A percentile compares a stretch with the other conserved stretches of the same genome.
Evolutionary conservation across 345 rosid genomes (phyloP).

Genomic region (Salix dunnii): DNA sequence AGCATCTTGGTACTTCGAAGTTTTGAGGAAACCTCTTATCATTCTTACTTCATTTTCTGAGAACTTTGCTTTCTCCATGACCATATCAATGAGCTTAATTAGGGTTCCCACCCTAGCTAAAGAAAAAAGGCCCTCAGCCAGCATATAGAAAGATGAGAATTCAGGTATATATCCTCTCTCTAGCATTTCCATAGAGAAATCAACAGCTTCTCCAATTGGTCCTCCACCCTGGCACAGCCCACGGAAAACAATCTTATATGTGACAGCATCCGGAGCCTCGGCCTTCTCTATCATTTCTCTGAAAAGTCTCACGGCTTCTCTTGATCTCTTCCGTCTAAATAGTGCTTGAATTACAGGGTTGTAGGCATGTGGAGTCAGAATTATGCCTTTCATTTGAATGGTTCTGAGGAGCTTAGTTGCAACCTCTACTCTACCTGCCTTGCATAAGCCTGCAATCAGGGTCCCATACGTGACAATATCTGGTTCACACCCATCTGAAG

Average conservation of each 20-base stretch:
- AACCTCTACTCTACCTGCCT: conserved; percentile 71
- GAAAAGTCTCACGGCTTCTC: conserved; percentile 72
- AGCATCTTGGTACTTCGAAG: conserved; percentile 68
- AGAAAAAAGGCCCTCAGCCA: conserved; percentile 79
- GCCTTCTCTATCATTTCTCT: conserved; percentile 73
- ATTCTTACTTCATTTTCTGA: conserved; percentile 51
- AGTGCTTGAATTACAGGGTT: conserved; percentile 82
- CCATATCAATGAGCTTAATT: conserved; percentile 49
- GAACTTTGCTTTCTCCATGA: conserved; percentile 68
- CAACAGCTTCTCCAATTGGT: conserved; percentile 64
- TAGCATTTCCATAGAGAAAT: conserved; percentile 64
- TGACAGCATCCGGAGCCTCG: conserved; percentile 53
- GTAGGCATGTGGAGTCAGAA: conserved; percentile 68
- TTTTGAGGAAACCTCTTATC: conserved; percentile 69
- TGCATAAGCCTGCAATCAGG: conserved; percentile 75
- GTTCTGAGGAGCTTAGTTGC: conserved; percentile 70
- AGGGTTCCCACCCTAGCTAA: conserved; percentile 68
- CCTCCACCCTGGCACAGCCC: conserved; percentile 58
- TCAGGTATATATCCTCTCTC: conserved; percentile 70
- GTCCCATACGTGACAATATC: conserved; percentile 85
- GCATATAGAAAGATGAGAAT: conserved; percentile 62
- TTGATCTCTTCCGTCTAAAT: conserved; percentile 52
- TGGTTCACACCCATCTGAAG: conserved; percentile 71
- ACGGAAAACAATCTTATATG: conserved; percentile 60
- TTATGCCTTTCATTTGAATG: conserved; percentile 74